phyloP scores from a whole-genome alignment of 179 eudicot genomes.

The Heliamphora pulchella region DNA sequence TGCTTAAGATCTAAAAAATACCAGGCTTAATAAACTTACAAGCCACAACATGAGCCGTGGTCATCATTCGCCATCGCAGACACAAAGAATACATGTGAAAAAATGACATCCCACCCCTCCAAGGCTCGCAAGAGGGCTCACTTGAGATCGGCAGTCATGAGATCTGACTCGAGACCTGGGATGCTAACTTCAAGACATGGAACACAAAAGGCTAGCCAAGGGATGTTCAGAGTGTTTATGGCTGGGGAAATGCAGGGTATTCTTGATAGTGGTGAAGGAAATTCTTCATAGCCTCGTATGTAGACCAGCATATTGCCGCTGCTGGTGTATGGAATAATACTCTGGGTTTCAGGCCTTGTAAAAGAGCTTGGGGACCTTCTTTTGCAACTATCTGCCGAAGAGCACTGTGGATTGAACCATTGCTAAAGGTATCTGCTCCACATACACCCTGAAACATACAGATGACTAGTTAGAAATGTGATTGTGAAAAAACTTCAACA shows the following conservation, averaged over 20 bases:
- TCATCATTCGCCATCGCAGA: background rate
- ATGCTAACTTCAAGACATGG: background rate
- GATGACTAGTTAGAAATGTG: background rate
- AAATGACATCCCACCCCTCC: background rate
- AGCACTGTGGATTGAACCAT: conserved; percentile 36
- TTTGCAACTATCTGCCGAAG: conserved; percentile 10
- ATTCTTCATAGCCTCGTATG: conserved; percentile 61
- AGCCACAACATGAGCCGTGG: background rate
- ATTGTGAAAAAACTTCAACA: background rate
- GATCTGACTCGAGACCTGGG: background rate
- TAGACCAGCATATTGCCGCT: conserved; percentile 77
- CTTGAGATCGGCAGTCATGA: background rate
- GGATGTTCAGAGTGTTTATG: background rate
- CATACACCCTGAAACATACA: conserved; percentile 59
- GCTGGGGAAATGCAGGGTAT: background rate
- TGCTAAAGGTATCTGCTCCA: conserved; percentile 64
- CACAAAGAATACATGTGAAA: background rate
- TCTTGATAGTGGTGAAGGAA: conserved; percentile 33
- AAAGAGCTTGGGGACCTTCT: conserved; percentile 49
- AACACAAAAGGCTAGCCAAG: background rate
- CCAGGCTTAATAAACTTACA: background rate
- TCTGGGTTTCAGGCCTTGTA: conserved; percentile 15
- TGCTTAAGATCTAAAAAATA: background rate
- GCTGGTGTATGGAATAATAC: conserved; percentile 67
- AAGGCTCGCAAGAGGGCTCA: background rate